These are phyloP conservation scores for Pelargonium myrrhifolium DNA, from an alignment of 441 rosid genomes.

Conservation along the genomic window DNA sequence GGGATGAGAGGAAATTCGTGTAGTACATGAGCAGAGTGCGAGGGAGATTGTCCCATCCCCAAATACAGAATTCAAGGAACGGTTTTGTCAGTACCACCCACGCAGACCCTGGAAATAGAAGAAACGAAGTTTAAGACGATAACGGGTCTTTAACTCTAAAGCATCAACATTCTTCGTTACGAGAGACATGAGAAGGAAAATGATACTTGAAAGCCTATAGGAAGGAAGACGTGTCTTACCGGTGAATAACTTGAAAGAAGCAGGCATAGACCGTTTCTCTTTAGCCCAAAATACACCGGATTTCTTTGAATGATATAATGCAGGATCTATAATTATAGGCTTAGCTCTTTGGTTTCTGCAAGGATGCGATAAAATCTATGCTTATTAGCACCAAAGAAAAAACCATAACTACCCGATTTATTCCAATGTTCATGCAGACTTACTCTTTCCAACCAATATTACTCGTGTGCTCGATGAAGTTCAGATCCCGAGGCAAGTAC, in stretches of 20 bases:
- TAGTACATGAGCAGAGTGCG: slow-evolving; percentile 79
- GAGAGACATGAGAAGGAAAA: too few relatives aligned
- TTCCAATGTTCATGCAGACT: slow-evolving; percentile 25
- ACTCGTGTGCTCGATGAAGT: slow-evolving; percentile 85
- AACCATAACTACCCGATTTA: not conserved
- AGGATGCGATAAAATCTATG: slow-evolving; percentile 9
- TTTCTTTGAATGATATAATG: slow-evolving; percentile 72
- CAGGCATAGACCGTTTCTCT: slow-evolving; percentile 76
- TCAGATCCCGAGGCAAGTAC: slow-evolving; percentile 79
- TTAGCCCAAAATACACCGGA: slow-evolving; percentile 82
- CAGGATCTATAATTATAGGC: slow-evolving; percentile 83
- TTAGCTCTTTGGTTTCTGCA: slow-evolving; percentile 76
- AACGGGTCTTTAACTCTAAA: too few relatives aligned
- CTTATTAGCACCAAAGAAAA: not conserved
- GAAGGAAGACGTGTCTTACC: slow-evolving; percentile 33
- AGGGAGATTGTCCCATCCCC: slow-evolving; percentile 66
- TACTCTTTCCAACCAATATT: slow-evolving; percentile 91
- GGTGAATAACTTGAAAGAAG: slow-evolving; percentile 72
- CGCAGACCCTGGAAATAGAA: slow-evolving; percentile 59
- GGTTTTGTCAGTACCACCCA: slow-evolving; percentile 65
- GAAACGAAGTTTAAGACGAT: not conserved
- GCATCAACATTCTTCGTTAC: too few relatives aligned
- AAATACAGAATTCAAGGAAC: slow-evolving; percentile 47
- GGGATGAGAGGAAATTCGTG: slow-evolving; percentile 77
- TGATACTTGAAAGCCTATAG: not conserved